Evolutionary conservation across 2,329 filamentous ascomycete species (phyloP).

Genomic region (Talaromyces amestolkiae): DNA sequence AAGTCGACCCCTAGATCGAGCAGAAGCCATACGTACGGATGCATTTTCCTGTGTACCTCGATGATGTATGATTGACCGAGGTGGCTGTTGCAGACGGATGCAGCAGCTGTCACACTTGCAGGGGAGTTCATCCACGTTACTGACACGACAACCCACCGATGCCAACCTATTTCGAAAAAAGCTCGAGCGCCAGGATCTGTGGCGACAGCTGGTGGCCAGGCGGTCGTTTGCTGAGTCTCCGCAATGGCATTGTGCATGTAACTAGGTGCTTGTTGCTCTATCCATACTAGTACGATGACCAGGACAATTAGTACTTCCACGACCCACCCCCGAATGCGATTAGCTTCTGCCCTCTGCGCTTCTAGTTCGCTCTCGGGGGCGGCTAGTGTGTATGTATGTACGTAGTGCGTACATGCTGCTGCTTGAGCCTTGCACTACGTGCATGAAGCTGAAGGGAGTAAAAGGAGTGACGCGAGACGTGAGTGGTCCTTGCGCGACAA

Average conservation of each 20-base stretch:
- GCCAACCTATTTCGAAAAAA: background rate
- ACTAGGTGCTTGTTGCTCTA: background rate
- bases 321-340: background rate
- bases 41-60: background rate
- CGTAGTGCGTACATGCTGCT: background rate
- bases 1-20: background rate
- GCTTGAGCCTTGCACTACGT: background rate
- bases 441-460: constrained; percentile 14
- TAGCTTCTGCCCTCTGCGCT: background rate
- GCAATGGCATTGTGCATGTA: constrained; percentile 11
- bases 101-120: constrained; percentile 13
- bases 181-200: constrained; percentile 14
- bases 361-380: background rate
- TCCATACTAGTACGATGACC: constrained; percentile 1
- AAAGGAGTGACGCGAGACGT: background rate
- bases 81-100: background rate
- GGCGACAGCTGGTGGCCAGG: background rate
- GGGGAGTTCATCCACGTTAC: constrained; percentile 12
- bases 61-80: background rate
- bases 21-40: background rate
- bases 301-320: background rate
- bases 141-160: constrained; percentile 8
- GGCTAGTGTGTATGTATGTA: background rate
- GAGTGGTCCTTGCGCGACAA: constrained; percentile 8
- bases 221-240: constrained; percentile 6